phyloP scores from a whole-genome alignment of 495 filamentous ascomycete genomes.

The Xylaria flabelliformis region DNA sequence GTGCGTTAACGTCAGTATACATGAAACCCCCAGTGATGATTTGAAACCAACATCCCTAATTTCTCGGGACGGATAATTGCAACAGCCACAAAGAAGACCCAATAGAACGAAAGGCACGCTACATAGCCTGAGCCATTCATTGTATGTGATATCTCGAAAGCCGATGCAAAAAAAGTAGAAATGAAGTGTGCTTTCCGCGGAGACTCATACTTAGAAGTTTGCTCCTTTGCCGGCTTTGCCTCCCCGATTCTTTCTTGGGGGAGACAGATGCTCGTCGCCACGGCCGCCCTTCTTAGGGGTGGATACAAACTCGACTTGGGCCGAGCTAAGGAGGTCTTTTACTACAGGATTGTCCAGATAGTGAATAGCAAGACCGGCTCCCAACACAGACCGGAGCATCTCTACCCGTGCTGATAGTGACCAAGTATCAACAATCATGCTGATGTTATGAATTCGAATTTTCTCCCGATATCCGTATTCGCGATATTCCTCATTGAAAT shows the following conservation, averaged over 20 bases:
- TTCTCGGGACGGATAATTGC: background rate
- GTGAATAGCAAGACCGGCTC: constrained; percentile 81
- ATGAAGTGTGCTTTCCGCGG: background rate
- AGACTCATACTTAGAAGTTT: background rate
- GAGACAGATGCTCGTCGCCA: constrained; percentile 17
- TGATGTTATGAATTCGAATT: constrained; percentile 73
- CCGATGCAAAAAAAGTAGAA: background rate
- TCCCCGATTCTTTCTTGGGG: constrained; percentile 24
- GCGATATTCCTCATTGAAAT: constrained; percentile 72
- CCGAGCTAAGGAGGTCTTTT: constrained; percentile 66
- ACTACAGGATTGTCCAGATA: constrained; percentile 83
- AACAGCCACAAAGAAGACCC: background rate
- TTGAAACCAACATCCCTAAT: background rate
- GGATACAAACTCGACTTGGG: constrained; percentile 42
- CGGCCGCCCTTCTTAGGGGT: constrained; percentile 30
- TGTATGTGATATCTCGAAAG: constrained; percentile 1
- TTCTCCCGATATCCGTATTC: constrained; percentile 80
- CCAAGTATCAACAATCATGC: constrained; percentile 87
- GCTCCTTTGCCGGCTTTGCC: constrained; percentile 18
- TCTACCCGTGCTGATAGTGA: constrained; percentile 84
- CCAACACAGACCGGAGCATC: constrained; percentile 75
- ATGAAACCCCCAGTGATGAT: constrained; percentile 2
- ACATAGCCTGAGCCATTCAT: background rate
- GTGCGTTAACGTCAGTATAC: background rate
- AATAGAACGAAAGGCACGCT: constrained; percentile 3